Evolutionary conservation across 73 alveolate species (phyloP).

Genomic region (Paramecium primaurelia): DNA sequence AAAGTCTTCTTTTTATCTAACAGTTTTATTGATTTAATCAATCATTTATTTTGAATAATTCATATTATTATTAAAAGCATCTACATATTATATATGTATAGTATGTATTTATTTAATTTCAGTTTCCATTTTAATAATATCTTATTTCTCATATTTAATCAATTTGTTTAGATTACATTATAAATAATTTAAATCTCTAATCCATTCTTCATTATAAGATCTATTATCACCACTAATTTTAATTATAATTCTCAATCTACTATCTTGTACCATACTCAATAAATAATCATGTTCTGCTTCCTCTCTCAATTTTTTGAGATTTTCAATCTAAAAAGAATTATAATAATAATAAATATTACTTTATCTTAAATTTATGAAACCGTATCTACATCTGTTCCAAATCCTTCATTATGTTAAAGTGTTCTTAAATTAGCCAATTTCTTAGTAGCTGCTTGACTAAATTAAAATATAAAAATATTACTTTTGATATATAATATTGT

Average conservation of each 20-base stretch:
- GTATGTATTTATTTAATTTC: constrained; percentile 36
- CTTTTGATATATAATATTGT: constrained; percentile 20
- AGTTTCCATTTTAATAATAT: constrained; percentile 40
- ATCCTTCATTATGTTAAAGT: constrained; percentile 19
- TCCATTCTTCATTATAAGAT: constrained; percentile 76
- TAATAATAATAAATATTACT: background rate
- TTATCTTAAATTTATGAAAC: constrained; percentile 26
- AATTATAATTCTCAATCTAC: constrained; percentile 62
- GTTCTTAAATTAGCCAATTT: constrained; percentile 24
- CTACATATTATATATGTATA: constrained; percentile 30
- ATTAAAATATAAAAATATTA: background rate
- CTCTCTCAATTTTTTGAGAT: background rate
- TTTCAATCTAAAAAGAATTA: background rate
- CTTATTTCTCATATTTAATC: constrained; percentile 61
- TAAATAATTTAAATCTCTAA: constrained; percentile 62
- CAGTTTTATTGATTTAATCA: constrained; percentile 48
- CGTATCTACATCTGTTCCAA: constrained; percentile 37
- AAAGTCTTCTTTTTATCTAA: constrained; percentile 58
- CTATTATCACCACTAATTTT: constrained; percentile 68
- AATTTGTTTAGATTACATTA: constrained; percentile 64
- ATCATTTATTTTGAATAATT: constrained; percentile 63
- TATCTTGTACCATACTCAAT: constrained; percentile 65
- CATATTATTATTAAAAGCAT: constrained; percentile 64
- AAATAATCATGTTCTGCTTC: constrained; percentile 57
- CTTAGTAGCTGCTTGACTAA: constrained; percentile 1